These are phyloP conservation scores for Spiromastix sp. DNA, from an alignment of 2,329 filamentous ascomycete genomes.

Conservation along the genomic window DNA sequence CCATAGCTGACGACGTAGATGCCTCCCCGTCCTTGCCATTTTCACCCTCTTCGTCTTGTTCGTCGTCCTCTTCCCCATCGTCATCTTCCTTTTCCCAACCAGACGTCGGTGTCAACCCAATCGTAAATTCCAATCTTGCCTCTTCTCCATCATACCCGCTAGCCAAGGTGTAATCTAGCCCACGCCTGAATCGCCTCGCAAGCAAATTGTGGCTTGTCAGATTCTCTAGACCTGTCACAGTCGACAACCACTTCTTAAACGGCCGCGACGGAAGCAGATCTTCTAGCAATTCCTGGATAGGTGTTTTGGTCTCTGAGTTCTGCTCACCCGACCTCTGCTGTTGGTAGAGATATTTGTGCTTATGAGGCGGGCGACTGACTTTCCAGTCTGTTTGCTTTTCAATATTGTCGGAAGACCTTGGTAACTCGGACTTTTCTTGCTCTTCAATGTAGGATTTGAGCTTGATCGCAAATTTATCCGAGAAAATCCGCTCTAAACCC, in stretches of 20 bases:
- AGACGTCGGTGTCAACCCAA: constrained; percentile 71
- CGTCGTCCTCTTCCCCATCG: constrained; percentile 32
- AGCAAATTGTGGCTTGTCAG: constrained; percentile 65
- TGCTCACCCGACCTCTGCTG: constrained; percentile 34
- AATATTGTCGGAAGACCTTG: constrained; percentile 41
- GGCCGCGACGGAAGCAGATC: constrained; percentile 72
- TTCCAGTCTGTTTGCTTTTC: constrained; percentile 55
- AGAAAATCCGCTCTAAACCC: constrained; percentile 68
- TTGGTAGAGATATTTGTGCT: constrained; percentile 84
- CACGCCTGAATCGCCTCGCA: constrained; percentile 77
- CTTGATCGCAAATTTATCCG: constrained; percentile 61
- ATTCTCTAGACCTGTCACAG: constrained; percentile 60
- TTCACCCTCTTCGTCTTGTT: constrained; percentile 8
- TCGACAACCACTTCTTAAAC: constrained; percentile 81
- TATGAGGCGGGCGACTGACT: constrained; percentile 81
- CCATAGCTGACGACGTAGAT: constrained; percentile 21
- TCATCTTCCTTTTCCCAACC: constrained; percentile 72
- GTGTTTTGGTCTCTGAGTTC: constrained; percentile 34
- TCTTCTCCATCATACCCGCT: constrained; percentile 64
- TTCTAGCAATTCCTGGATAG: constrained; percentile 69
- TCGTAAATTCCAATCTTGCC: constrained; percentile 73
- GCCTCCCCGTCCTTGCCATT: constrained; percentile 33
- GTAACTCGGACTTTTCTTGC: constrained; percentile 43
- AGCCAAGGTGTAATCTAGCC: constrained; percentile 85
- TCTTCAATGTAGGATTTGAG: constrained; percentile 62